Evolutionary conservation across 2,329 filamentous ascomycete species (phyloP), one percentile per base, ranked within the genome.

Genomic region (Cladosporium sphaerospermum): DNA sequence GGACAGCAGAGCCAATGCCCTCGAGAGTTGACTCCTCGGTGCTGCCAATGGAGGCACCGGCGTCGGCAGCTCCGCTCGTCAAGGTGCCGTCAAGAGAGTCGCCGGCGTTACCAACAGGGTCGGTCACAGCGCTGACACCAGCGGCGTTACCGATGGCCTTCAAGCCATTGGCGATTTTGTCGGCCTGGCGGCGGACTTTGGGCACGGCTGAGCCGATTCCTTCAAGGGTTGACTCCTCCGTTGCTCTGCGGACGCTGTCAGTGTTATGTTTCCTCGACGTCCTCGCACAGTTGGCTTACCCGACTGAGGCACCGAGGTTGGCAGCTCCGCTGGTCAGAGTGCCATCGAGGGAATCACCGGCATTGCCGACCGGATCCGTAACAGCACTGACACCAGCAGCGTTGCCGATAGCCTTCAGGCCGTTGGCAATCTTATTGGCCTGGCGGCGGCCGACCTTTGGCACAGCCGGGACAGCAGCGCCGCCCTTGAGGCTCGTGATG

Each of bases 351-450:
- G 34, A 41, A 31, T 56, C 53, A 19, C 54, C 45, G 1, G 44
- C 54, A 32, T 42, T 36, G 4, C 52, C 54, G 10, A 50, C 18
- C 3, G 56, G 49, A 9, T 16, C 31, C 13, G 56, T 56, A 9
- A 56, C 36, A 14, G 44, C 31, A 9, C 56, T 45, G 10, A 47
- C 33, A 8, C 52, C 49, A 33, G 53, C 50, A 7, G 56, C 56
- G 31, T 45, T 39, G 16, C 52, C 46, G 36, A 58, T 42, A 13
- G 42, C 49, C 37, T 56, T 53, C 9, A 43, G 10, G 16, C 56
- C 56, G n/a, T 54, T 53, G 19, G 52, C 46, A 37, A 58, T 58
- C 49, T 58, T 53, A 40, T 56, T 52, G 9, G 45, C 44, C 32
- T 58, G 56, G 33, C 54, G 44, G 14, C 45, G 37, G 6, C 23